phyloP scores from a whole-genome alignment of 1,284 basidiomycete genomes.

The Trametes pubescens region DNA sequence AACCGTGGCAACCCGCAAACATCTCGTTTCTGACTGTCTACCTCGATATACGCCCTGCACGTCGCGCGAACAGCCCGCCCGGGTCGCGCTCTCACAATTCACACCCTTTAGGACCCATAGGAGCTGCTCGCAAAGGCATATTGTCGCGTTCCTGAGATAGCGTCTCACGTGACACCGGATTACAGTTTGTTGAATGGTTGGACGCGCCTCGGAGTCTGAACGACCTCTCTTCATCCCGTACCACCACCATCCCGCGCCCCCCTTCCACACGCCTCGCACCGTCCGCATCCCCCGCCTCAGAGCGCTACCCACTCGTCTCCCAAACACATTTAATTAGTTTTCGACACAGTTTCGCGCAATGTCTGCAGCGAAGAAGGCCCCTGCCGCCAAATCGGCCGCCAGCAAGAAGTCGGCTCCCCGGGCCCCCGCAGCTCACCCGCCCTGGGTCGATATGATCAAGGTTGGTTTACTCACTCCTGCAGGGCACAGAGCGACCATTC shows the following conservation, averaged over 20 bases:
- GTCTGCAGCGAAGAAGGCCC: slow-evolving; percentile 50
- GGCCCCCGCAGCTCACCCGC: slow-evolving; percentile 63
- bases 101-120: slow-evolving; percentile 15
- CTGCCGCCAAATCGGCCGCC: slow-evolving; percentile 41
- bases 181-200: slow-evolving; percentile 59
- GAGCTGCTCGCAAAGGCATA: slow-evolving; percentile 27
- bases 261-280: slow-evolving; percentile 34
- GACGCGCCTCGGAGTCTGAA: slow-evolving; percentile 67
- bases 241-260: slow-evolving; percentile 54
- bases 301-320: slow-evolving; percentile 34
- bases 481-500: slow-evolving; percentile 8
- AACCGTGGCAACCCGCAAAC: slow-evolving; percentile 30
- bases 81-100: slow-evolving; percentile 20
- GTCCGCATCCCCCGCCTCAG: slow-evolving; percentile 37
- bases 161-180: slow-evolving; percentile 50
- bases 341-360: slow-evolving; percentile 46
- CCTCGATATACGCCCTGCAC: slow-evolving; percentile 20
- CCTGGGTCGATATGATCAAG: slow-evolving; percentile 85
- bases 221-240: slow-evolving; percentile 56
- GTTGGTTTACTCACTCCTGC: slow-evolving; percentile 49
- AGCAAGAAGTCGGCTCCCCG: slow-evolving; percentile 48
- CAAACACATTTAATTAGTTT: slow-evolving; percentile 34
- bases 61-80: slow-evolving; percentile 11
- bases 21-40: slow-evolving; percentile 20
- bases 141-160: slow-evolving; percentile 36